A percentile compares a stretch with the other conserved stretches of the same genome.
phyloP scores from a whole-genome alignment of 441 rosid species.

The California macrophylla region DNA sequence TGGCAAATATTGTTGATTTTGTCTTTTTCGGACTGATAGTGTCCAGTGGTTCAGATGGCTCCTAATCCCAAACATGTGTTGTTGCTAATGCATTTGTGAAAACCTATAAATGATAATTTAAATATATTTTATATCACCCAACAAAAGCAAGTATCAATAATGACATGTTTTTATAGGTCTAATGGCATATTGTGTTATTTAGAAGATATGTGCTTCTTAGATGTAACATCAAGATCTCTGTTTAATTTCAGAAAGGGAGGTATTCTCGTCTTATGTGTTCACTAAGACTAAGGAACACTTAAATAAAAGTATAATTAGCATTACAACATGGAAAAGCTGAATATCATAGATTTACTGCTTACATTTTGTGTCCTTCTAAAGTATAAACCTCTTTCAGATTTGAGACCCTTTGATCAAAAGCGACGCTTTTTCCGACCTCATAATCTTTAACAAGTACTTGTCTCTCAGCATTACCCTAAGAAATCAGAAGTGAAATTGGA shows the following conservation, averaged over 20 bases:
- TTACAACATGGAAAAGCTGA: not conserved
- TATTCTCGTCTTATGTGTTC: not conserved
- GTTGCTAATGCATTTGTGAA: not conserved
- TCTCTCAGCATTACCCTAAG: conserved; percentile 74
- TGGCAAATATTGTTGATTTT: not conserved
- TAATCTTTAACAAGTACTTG: conserved; percentile 92
- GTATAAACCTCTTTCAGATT: conserved; percentile 87
- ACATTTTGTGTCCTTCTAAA: conserved; percentile 82
- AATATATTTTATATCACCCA: not conserved
- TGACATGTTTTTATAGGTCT: no score
- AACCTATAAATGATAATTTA: not conserved
- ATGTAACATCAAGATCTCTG: not conserved
- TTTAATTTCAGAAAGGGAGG: conserved; percentile 4
- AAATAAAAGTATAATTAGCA: not conserved
- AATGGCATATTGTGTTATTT: no score
- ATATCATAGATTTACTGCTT: conserved; percentile 20
- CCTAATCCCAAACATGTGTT: not conserved
- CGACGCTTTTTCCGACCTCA: conserved; percentile 66
- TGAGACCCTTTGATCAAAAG: conserved; percentile 66
- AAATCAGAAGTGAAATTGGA: conserved; percentile 14
- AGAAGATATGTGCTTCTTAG: not conserved
- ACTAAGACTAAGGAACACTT: not conserved
- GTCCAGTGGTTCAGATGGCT: not conserved
- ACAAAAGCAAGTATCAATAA: conserved; percentile 2
- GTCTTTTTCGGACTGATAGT: not conserved